Evolutionary conservation across 768 basidiomycete species (phyloP).

Genomic region (Tylopilus intermedius): DNA sequence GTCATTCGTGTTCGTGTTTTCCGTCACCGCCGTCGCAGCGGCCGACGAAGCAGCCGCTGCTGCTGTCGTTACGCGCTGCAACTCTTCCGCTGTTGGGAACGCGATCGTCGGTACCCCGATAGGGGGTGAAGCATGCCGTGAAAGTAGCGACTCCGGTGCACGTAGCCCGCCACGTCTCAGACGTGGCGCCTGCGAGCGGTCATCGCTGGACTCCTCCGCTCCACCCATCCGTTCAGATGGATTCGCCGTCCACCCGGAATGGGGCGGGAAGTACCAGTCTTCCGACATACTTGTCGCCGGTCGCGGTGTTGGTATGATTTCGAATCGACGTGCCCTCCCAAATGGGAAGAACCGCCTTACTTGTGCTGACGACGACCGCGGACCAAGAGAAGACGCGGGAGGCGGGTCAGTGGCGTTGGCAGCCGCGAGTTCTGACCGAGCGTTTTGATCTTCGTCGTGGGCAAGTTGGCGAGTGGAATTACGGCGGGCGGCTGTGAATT

Average conservation of each 20-base stretch:
- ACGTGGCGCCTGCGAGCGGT: conserved; percentile 42
- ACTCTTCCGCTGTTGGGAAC: conserved; percentile 21
- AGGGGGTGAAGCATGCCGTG: conserved; percentile 41
- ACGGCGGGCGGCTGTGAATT: conserved; percentile 64
- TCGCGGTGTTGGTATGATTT: conserved; percentile 31
- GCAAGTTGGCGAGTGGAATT: conserved; percentile 37
- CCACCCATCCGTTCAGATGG: conserved; percentile 17
- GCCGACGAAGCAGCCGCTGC: not conserved
- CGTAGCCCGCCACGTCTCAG: conserved; percentile 64
- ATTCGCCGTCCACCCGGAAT: conserved; percentile 17
- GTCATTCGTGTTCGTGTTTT: conserved; percentile 12
- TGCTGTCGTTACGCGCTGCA: conserved; percentile 16
- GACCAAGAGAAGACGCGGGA: conserved; percentile 6
- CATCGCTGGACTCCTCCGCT: conserved; percentile 32
- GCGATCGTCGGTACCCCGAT: conserved; percentile 21
- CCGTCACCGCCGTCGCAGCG: not conserved
- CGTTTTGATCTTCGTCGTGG: conserved; percentile 25
- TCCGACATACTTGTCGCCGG: conserved; percentile 27
- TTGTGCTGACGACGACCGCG: conserved; percentile 19
- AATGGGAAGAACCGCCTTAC: conserved; percentile 57
- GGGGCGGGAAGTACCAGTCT: conserved; percentile 32
- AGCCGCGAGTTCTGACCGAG: conserved; percentile 8
- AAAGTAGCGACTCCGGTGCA: conserved; percentile 56
- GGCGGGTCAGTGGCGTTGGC: not conserved
- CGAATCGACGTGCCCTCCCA: conserved; percentile 42